Evolutionary conservation across 2,329 filamentous ascomycete genomes (phyloP).

Genomic region (Annulohypoxylon truncatum): DNA sequence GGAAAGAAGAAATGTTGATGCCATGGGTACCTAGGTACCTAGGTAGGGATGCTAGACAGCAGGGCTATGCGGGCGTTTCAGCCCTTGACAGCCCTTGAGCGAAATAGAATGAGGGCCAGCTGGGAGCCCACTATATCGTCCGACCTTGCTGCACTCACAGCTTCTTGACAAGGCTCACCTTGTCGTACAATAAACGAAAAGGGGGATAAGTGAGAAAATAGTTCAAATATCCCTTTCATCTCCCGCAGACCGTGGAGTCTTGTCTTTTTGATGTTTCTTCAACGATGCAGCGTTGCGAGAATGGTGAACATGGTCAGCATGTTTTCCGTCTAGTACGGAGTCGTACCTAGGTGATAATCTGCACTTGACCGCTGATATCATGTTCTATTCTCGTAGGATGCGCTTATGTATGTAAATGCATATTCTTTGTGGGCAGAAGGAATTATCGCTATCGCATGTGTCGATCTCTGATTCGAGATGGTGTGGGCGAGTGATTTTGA

Average conservation of each 20-base stretch:
- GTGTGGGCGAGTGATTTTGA: conserved; percentile 4
- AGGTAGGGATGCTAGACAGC: conserved; percentile 11
- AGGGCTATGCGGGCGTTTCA: conserved; percentile 38
- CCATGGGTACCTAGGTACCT: background rate
- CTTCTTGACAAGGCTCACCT: conserved; percentile 15
- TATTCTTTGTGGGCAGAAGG: conserved; percentile 4
- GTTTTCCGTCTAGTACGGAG: background rate
- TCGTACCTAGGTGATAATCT: background rate
- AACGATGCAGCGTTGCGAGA: background rate
- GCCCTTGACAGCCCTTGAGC: conserved; percentile 34
- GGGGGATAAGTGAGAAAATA: conserved; percentile 15
- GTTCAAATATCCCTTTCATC: conserved; percentile 31
- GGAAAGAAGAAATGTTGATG: conserved; percentile 14
- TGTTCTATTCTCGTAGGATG: conserved; percentile 18
- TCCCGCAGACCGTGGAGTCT: conserved; percentile 1
- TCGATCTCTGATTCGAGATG: conserved; percentile 30
- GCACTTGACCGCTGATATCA: conserved; percentile 1
- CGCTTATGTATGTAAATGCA: conserved; percentile 9
- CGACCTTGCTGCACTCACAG: conserved; percentile 20
- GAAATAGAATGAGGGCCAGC: conserved; percentile 24
- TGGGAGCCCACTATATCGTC: conserved; percentile 29
- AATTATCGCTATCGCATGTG: conserved; percentile 19
- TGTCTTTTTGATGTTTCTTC: background rate
- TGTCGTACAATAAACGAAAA: conserved; percentile 13
- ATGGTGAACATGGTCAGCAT: background rate